Percentiles rank a stretch among this genome's conserved stretches.
Evolutionary conservation across 2,329 filamentous ascomycete genomes (phyloP).

Genomic region (Incumbomyces delicatus): DNA sequence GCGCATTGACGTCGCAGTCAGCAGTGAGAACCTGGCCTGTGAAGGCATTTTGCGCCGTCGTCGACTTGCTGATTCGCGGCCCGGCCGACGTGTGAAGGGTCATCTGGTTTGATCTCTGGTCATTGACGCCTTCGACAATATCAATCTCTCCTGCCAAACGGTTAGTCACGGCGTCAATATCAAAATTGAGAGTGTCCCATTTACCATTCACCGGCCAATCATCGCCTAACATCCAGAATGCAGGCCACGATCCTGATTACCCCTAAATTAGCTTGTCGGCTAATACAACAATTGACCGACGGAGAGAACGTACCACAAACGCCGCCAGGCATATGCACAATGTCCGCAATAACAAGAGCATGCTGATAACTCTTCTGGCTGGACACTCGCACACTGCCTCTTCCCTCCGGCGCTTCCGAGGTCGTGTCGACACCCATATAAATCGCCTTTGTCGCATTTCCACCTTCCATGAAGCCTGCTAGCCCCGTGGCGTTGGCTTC

Average conservation of each 20-base stretch:
- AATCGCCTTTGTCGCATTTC: constrained; percentile 24
- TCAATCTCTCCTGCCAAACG: constrained; percentile 41
- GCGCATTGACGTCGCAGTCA: constrained; percentile 41
- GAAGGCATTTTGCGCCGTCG: constrained; percentile 31
- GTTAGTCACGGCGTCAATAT: constrained; percentile 30
- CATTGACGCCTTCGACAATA: constrained; percentile 44
- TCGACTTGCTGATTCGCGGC: constrained; percentile 18
- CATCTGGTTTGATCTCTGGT: constrained; percentile 34
- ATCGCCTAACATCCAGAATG: constrained; percentile 31
- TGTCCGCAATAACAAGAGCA: constrained; percentile 39
- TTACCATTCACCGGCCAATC: constrained; percentile 6
- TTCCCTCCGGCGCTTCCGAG: constrained; percentile 27
- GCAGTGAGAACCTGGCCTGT: constrained; percentile 40
- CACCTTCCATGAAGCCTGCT: constrained; percentile 23
- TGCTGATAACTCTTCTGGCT: constrained; percentile 36
- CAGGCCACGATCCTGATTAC: constrained; percentile 33
- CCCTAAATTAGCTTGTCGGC: too few species aligned
- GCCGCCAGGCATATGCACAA: constrained; percentile 38
- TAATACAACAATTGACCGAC: too few species aligned
- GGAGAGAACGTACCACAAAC: constrained; percentile 33
- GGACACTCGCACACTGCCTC: constrained; percentile 36
- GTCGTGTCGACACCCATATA: constrained; percentile 37
- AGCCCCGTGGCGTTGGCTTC: constrained; percentile 30
- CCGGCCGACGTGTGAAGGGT: constrained; percentile 40
- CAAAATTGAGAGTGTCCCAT: neutral